Evolutionary conservation across 1,139 yeast genomes (phyloP), one percentile per base, ranked within the genome.

Genomic region (Suhomyces choctaworum): DNA sequence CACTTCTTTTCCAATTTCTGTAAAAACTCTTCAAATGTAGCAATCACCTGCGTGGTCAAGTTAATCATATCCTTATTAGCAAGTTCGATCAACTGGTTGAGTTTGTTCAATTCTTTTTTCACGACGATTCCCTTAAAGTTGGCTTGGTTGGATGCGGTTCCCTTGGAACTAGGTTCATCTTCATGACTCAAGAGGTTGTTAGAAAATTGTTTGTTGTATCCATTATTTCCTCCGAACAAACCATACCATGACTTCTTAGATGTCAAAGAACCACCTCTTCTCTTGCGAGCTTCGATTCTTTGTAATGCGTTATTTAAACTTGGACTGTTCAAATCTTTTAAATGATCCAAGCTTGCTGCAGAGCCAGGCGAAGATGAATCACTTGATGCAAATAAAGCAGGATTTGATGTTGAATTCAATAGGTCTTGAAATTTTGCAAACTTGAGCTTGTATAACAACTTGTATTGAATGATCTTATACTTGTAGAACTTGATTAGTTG

Each of bases 211-310:
- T 44, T 46, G 22, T 37, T 40, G 26, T 44, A 45, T 3, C 50
- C 49, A 25, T 54, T 56, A 34, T 54, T 60, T 3, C 75, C 76
- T 2, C 76, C 76, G 50, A 70, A 70, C 9, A 70, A 49, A 7
- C 73, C 73, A 42, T 69, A 70, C 76, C 76, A 70, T 16, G 71
- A 59, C 38, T 66, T 62, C 41, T 66, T 67, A 7, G 50, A 39
- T 4, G 39, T 25, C 26, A 50, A 44, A 3, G 45, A 33, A 6
- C 44, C 51, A 20, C 46, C 51, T 37, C 49, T 53, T 42, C 51
- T 48, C 45, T 58, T 60, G 30, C 56, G 42, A 13, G 43, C 38
- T 39, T 62, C 66, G 27, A 60, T 54, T 25, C 58, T 47, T 35
- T 56, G 56, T 26, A 70, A 60, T 11, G 75, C 71, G 34, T 59